These are phyloP conservation scores for Phanerochaete sordida DNA, from an alignment of 768 basidiomycete species.

Conservation along the genomic window DNA sequence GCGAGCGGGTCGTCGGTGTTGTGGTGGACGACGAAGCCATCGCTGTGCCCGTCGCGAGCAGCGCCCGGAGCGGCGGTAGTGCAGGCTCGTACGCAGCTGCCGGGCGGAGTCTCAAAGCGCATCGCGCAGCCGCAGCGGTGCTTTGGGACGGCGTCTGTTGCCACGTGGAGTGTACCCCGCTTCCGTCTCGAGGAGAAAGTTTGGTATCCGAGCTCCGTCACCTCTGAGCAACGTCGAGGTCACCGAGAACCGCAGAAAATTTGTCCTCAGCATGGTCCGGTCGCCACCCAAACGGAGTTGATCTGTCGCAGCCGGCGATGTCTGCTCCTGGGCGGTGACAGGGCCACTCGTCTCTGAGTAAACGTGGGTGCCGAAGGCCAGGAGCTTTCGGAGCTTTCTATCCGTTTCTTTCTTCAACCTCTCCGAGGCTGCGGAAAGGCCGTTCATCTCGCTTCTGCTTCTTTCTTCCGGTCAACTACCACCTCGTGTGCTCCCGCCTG, in stretches of 20 bases:
- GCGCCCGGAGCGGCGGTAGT: slow-evolving; percentile 6
- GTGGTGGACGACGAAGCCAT: slow-evolving; percentile 29
- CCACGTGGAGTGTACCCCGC: background rate
- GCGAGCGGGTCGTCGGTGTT: slow-evolving; percentile 66
- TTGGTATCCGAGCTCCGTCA: slow-evolving; percentile 6
- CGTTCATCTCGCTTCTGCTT: background rate
- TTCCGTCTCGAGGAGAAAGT: background rate
- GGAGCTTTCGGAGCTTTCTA: background rate
- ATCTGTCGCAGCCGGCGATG: background rate
- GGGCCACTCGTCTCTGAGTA: background rate
- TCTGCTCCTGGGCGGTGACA: background rate
- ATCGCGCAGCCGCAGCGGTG: background rate
- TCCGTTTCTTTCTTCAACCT: background rate
- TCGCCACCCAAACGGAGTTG: background rate
- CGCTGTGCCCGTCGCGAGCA: slow-evolving; percentile 11
- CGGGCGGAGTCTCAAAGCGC: slow-evolving; percentile 1
- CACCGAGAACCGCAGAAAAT: background rate
- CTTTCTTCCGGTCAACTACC: background rate
- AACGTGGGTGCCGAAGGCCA: background rate
- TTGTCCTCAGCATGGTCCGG: background rate
- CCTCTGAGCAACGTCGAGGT: background rate
- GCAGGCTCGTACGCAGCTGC: slow-evolving; percentile 4
- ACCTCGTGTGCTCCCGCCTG: background rate
- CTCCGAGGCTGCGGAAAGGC: background rate
- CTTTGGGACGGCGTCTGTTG: background rate